Base-by-base conservation (phyloP, 1,284 basidiomycete species). In the Austroboletus novae-zelandiae region DNA sequence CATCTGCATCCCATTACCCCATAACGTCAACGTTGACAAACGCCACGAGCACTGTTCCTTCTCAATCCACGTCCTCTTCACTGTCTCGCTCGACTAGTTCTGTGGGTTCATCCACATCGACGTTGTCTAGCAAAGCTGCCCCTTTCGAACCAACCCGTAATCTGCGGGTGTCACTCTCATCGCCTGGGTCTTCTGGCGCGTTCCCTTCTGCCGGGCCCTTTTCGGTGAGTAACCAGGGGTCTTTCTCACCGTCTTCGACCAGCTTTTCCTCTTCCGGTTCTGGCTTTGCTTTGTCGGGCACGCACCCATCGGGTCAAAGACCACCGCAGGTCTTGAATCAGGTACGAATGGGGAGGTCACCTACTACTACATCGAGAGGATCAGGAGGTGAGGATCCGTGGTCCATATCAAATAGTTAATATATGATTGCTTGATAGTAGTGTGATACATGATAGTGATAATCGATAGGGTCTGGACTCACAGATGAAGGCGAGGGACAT, bases 111-210 rank as follows among this genome's bases (percentile, higher is more conserved):
- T 1, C 27, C 6, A 27, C 64, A 2, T 79, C 78, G 2, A 78
- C 71, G 4, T 58, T 81, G 17, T 81, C 78, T 1, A 76, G 78
- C 57, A 72, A 72, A 35, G 79, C 79, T 1, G 68, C 73, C 0
- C 75, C 77, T 6, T 81, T 81, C 47, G 79, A 81, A 55, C 79
- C 79, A 17, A 65, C 65, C 1, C 62, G 65, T 15, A 58, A 50
- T 31, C 46, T 69, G 39, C 57, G 65, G 23, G 42, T 51, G 13
- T 64, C 64, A n/a, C 54, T 65, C 30, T 52, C 63, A 7, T 53
- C 60, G 6, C 41, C 67, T 1, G 18, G 39, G 9, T 25, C 63
- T 5, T 52, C 66, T 8, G 49, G 54, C 1, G 20, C 31, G 6
- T 53, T 61, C 39, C 37, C 54, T 40, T 51, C 64, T 0, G 30